These are phyloP conservation scores for Aspergillus ruber DNA, from an alignment of 2,329 filamentous ascomycete species.

Conservation along the genomic window DNA sequence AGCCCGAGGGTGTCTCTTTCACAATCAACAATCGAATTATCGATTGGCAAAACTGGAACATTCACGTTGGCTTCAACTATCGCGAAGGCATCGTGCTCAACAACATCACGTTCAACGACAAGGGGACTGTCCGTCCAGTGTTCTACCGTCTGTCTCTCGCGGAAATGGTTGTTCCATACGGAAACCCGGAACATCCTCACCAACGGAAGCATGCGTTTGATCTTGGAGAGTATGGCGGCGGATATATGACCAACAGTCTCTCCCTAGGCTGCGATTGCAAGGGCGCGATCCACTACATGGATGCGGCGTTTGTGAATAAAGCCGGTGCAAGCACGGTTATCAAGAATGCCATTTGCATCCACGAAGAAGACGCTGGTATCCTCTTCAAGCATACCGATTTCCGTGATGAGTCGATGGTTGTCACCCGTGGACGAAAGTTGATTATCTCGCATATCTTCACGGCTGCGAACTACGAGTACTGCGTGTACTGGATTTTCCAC, in stretches of 20 bases:
- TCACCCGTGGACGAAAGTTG: conserved; percentile 79
- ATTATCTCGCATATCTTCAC: conserved; percentile 90
- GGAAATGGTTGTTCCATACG: conserved; percentile 61
- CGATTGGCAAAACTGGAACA: conserved; percentile 88
- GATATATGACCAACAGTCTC: conserved; percentile 45
- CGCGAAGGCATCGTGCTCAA: conserved; percentile 84
- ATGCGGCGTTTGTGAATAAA: conserved; percentile 75
- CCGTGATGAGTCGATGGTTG: conserved; percentile 77
- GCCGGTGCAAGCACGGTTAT: conserved; percentile 70
- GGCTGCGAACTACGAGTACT: conserved; percentile 93
- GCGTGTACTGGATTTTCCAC: conserved; percentile 81
- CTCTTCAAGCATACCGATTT: conserved; percentile 95
- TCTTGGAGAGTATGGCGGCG: conserved; percentile 42
- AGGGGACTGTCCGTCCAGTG: conserved; percentile 66
- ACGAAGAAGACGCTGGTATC: conserved; percentile 88
- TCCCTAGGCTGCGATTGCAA: conserved; percentile 41
- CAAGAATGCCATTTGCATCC: conserved; percentile 92
- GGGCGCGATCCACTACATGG: conserved; percentile 80
- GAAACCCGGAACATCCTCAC: conserved; percentile 44
- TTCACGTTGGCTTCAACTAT: conserved; percentile 94
- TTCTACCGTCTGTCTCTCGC: conserved; percentile 86
- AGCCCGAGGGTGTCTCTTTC: conserved; percentile 86
- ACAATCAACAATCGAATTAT: conserved; percentile 65
- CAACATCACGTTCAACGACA: conserved; percentile 85
- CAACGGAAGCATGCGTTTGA: conserved; percentile 45